phyloP scores from a whole-genome alignment of 139 green algal genomes.

The Picochlorum costavermella region DNA sequence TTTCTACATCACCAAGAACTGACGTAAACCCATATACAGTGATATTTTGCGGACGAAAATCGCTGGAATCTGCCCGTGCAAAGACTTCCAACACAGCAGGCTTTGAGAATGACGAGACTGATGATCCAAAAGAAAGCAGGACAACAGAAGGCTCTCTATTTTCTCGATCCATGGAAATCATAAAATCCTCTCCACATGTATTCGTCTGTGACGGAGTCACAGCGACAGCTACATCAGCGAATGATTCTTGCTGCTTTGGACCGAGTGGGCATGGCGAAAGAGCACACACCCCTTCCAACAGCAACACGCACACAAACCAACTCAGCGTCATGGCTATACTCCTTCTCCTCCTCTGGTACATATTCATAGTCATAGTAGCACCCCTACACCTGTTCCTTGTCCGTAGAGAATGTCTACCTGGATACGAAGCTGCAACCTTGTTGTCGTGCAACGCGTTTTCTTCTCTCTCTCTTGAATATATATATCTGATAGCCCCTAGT shows the following conservation, averaged over 20 bases:
- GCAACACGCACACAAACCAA: not conserved
- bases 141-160: not conserved
- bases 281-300: not conserved
- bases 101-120: not conserved
- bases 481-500: too few species aligned
- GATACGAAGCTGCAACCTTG: too few species aligned
- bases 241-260: not conserved
- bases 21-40: not conserved
- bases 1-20: not conserved
- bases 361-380: too few species aligned
- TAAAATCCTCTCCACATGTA: not conserved
- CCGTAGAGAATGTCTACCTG: too few species aligned
- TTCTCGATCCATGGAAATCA: not conserved
- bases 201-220: slow-evolving; percentile 3
- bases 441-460: too few species aligned
- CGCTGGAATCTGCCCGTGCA: not conserved
- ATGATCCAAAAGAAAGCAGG: not conserved
- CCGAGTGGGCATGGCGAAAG: slow-evolving; percentile 2
- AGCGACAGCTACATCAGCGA: not conserved
- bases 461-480: too few species aligned
- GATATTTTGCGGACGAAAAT: not conserved
- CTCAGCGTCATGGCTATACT: slow-evolving; percentile 10
- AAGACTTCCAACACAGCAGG: slow-evolving; percentile 1
- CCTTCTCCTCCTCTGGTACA: too few species aligned
- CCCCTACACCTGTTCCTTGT: too few species aligned